A percentile compares a stretch with the other conserved stretches of the same genome.
Conservation (phyloP, 306 rosid species). For the Luffa acutangula region DNA sequence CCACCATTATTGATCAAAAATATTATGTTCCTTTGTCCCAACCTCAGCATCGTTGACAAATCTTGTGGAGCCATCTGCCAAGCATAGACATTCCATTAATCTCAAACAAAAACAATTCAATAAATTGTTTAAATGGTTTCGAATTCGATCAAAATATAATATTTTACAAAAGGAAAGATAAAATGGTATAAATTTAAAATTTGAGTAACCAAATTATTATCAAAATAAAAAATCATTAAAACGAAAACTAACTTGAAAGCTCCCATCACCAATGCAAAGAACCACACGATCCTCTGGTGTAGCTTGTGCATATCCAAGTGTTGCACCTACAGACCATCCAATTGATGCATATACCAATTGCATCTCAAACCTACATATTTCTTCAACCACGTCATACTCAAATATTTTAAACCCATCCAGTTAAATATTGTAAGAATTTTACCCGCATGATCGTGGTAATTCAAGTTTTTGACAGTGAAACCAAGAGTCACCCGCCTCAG, state of each 20-base stretch:
- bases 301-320: neutral
- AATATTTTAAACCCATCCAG: neutral
- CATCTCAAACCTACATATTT: neutral
- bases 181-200: no score
- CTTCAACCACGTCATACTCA: neutral
- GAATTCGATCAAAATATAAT: no score
- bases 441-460: neutral
- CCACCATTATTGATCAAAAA: constrained; percentile 30
- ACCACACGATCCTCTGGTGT: neutral
- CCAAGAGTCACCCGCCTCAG: no score
- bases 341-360: neutral
- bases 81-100: neutral
- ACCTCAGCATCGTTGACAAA: neutral
- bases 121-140: no score
- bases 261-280: neutral
- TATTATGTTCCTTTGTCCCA: constrained; percentile 47
- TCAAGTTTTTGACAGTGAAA: neutral
- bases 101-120: neutral
- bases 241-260: neutral
- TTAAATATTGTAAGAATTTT: neutral
- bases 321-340: neutral
- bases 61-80: neutral
- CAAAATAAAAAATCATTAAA: neutral
- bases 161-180: no score
- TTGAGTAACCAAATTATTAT: no score